These are phyloP conservation scores for Aspergillus bridgeri DNA, from an alignment of 495 filamentous ascomycete species.

Conservation along the genomic window DNA sequence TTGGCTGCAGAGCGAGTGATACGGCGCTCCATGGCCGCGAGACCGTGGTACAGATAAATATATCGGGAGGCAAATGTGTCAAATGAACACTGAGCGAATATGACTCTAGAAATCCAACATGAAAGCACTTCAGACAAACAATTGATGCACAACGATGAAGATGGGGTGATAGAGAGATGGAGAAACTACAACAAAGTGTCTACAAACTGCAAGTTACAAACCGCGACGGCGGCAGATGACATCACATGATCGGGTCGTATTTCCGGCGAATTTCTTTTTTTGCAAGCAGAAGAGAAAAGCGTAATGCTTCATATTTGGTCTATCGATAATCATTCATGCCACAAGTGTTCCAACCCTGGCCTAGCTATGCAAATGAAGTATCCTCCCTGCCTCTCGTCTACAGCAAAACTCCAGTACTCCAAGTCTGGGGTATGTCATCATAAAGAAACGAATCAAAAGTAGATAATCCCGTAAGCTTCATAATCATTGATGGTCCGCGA, in stretches of 20 bases:
- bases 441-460: constrained; percentile 1
- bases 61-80: neutral
- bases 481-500: constrained; percentile 44
- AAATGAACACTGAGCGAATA: neutral
- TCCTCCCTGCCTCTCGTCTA: constrained; percentile 12
- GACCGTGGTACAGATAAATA: neutral
- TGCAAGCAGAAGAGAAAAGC: too few relatives aligned
- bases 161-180: neutral
- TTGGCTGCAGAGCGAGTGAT: constrained; percentile 27
- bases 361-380: constrained; percentile 17
- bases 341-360: constrained; percentile 13
- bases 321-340: constrained; percentile 2
- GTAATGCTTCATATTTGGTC: neutral
- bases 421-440: constrained; percentile 3
- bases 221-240: neutral
- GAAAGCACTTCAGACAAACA: neutral
- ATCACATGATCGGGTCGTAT: neutral
- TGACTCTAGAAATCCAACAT: neutral
- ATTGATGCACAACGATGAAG: neutral
- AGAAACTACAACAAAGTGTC: neutral
- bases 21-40: constrained; percentile 13
- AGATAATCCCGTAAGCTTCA: constrained; percentile 14
- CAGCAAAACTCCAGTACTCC: constrained; percentile 24
- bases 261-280: neutral
- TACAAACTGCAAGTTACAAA: too few relatives aligned